Percentiles rank a stretch among this genome's conserved stretches.
Evolutionary conservation across 768 basidiomycete genomes (phyloP).

Genomic region (Trichaptum fuscoviolaceum): DNA sequence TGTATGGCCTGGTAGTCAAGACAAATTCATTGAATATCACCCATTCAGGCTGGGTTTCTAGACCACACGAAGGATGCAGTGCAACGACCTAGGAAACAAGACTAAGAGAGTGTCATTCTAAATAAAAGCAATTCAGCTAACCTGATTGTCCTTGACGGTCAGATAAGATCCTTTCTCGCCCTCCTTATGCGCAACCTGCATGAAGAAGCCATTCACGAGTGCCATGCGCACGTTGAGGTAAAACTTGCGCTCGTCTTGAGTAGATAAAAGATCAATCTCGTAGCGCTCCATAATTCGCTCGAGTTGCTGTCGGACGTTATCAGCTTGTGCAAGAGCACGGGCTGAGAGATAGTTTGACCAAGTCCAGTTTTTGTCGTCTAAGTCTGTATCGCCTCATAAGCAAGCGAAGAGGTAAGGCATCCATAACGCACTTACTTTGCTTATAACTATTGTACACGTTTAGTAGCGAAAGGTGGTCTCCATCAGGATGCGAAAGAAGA

Average conservation of each 20-base stretch:
- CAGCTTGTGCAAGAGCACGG: constrained; percentile 82
- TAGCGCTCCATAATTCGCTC: constrained; percentile 88
- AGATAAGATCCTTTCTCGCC: constrained; percentile 83
- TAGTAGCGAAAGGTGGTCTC: constrained; percentile 92
- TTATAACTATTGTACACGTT: constrained; percentile 95
- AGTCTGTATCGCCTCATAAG: constrained; percentile 39
- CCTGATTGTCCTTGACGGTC: constrained; percentile 95
- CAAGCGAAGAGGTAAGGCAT: background rate
- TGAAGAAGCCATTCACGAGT: constrained; percentile 92
- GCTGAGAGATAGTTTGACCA: constrained; percentile 86
- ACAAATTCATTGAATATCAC: constrained; percentile 94
- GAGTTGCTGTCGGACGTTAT: constrained; percentile 88
- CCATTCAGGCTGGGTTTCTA: constrained; percentile 88
- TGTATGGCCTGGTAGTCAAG: constrained; percentile 80
- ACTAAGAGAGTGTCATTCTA: constrained; percentile 13
- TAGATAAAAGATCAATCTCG: constrained; percentile 71
- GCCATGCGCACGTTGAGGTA: constrained; percentile 74
- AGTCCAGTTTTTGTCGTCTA: constrained; percentile 79
- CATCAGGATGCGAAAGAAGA: constrained; percentile 81
- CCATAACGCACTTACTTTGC: constrained; percentile 48
- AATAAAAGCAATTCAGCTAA: constrained; percentile 23
- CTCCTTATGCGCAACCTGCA: constrained; percentile 96
- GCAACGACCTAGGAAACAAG: constrained; percentile 47
- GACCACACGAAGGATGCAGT: constrained; percentile 82
- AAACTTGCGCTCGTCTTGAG: constrained; percentile 63